Conservation (phyloP, 495 filamentous ascomycete genomes). For the Aspergillus ostianus region DNA sequence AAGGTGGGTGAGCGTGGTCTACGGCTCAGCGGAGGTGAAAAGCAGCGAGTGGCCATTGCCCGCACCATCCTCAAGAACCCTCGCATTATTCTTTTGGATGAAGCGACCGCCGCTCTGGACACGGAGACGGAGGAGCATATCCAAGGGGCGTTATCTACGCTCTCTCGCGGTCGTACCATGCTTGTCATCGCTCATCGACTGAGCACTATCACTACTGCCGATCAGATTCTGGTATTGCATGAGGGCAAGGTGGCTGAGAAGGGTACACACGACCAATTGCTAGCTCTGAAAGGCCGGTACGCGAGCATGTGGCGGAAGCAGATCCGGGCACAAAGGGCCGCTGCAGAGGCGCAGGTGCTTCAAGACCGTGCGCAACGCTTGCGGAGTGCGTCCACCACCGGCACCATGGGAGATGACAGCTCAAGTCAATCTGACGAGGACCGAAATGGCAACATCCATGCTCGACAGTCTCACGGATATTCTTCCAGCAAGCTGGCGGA, state of each 20-base stretch:
- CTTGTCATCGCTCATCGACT: constrained; percentile 84
- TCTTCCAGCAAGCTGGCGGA: constrained; percentile 21
- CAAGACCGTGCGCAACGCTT: constrained; percentile 46
- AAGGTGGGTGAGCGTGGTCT: constrained; percentile 94
- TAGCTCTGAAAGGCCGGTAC: constrained; percentile 76
- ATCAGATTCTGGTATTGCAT: constrained; percentile 92
- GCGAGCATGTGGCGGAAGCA: constrained; percentile 96
- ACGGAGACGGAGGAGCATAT: constrained; percentile 97
- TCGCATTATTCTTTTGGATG: constrained; percentile 92
- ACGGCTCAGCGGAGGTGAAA: constrained; percentile 90
- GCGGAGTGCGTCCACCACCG: constrained; percentile 39
- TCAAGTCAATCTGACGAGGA: constrained; percentile 54
- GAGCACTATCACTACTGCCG: constrained; percentile 89
- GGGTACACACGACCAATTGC: constrained; percentile 82
- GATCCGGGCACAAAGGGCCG: constrained; percentile 80
- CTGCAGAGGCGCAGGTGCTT: constrained; percentile 66
- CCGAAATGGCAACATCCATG: constrained; percentile 32
- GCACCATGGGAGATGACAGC: constrained; percentile 43
- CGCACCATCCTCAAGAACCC: constrained; percentile 95
- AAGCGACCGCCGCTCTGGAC: constrained; percentile 93
- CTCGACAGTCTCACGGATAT: constrained; percentile 19
- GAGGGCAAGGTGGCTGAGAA: constrained; percentile 79
- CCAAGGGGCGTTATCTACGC: constrained; percentile 75
- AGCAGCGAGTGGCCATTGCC: constrained; percentile 95
- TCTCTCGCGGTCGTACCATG: constrained; percentile 82